phyloP scores from a whole-genome alignment of 2,329 filamentous ascomycete species.

The Nigrospora osmanthi region DNA sequence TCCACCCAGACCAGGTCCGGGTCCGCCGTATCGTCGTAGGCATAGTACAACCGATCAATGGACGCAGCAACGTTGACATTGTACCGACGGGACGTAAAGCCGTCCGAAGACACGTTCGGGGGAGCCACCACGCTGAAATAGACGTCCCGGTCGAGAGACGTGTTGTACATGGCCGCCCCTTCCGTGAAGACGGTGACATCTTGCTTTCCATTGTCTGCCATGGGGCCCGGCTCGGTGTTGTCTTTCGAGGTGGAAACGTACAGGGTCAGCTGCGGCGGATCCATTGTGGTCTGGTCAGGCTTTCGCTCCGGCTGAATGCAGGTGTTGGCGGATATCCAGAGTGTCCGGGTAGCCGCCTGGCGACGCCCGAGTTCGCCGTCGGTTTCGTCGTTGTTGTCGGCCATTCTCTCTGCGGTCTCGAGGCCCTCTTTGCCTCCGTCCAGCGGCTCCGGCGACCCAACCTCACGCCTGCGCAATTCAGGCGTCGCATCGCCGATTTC shows the following conservation, averaged over 20 bases:
- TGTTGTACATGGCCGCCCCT: constrained; percentile 60
- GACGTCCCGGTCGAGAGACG: constrained; percentile 57
- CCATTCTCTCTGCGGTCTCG: constrained; percentile 6
- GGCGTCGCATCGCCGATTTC: constrained; percentile 6
- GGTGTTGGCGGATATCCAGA: constrained; percentile 82
- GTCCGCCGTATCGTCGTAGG: constrained; percentile 41
- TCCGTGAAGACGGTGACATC: constrained; percentile 46
- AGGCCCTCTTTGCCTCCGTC: constrained; percentile 1
- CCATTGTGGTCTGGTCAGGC: constrained; percentile 30
- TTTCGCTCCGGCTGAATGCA: constrained; percentile 65
- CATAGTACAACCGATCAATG: constrained; percentile 70
- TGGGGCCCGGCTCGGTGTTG: constrained; percentile 61
- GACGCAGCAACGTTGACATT: constrained; percentile 78
- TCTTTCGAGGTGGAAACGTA: constrained; percentile 62
- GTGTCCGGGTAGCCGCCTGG: constrained; percentile 30
- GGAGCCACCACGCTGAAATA: constrained; percentile 67
- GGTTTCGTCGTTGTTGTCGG: constrained; percentile 10
- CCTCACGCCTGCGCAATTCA: background rate
- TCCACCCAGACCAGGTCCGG: constrained; percentile 72
- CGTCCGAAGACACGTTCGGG: constrained; percentile 48
- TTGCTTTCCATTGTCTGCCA: constrained; percentile 33
- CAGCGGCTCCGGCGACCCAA: background rate
- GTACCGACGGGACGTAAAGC: constrained; percentile 49
- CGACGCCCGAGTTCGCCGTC: constrained; percentile 12
- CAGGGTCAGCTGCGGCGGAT: constrained; percentile 66